phyloP scores from a whole-genome alignment of 2,329 filamentous ascomycete genomes.

The Pseudogymnoascus sp. region DNA sequence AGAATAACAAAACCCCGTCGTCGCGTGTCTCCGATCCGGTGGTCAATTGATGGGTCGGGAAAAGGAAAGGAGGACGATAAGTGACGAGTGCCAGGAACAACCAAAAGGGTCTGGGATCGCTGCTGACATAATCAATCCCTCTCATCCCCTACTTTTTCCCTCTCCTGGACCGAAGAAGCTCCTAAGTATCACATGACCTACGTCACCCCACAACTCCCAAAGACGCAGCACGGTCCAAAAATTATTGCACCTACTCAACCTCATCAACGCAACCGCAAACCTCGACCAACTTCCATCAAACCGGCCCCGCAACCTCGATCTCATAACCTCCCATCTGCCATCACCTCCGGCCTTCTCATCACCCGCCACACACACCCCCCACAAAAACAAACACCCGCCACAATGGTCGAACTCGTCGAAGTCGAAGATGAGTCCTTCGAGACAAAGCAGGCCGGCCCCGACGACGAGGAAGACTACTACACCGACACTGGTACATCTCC shows the following conservation, averaged over 20 bases:
- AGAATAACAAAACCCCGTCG: conserved; percentile 11
- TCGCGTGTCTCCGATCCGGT: not conserved
- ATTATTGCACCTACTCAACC: conserved; percentile 5
- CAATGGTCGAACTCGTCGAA: conserved; percentile 94
- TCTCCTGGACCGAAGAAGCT: not conserved
- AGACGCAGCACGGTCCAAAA: not conserved
- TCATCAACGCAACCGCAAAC: not conserved
- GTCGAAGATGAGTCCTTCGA: conserved; percentile 94
- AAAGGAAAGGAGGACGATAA: not conserved
- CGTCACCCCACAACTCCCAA: not conserved
- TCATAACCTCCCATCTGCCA: not conserved
- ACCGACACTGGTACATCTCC: conserved; percentile 71
- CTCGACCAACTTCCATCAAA: not conserved
- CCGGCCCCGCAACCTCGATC: not conserved
- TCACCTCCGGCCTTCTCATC: not conserved
- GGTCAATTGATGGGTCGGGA: not conserved
- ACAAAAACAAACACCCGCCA: conserved; percentile 25
- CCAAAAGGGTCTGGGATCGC: not conserved
- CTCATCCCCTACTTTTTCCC: conserved; percentile 9
- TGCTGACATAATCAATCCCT: conserved; percentile 10
- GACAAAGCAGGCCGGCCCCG: conserved; percentile 54
- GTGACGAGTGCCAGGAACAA: not conserved
- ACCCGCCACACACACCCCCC: not conserved
- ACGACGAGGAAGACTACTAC: conserved; percentile 75
- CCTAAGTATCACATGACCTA: not conserved